These are phyloP conservation scores for Salix brachista DNA, from an alignment of 345 rosid species.

Conservation along the genomic window DNA sequence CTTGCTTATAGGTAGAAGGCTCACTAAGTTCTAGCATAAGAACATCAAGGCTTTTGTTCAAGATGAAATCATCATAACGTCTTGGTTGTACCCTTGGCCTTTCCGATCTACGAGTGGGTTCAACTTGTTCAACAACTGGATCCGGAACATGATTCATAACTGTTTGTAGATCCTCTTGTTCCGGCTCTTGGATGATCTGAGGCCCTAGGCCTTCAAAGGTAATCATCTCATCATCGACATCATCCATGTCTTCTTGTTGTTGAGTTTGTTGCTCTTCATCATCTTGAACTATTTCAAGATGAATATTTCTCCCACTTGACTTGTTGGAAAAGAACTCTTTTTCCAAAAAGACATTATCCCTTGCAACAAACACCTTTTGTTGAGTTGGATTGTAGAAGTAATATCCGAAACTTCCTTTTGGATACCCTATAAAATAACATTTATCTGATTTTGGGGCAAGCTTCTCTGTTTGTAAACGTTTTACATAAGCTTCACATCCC, in stretches of 20 bases:
- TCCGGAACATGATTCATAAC: background rate
- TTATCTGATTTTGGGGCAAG: too few species aligned
- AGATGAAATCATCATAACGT: conserved; percentile 6
- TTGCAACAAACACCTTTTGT: conserved; percentile 4
- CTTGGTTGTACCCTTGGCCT: background rate
- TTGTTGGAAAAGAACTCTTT: background rate
- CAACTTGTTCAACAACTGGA: background rate
- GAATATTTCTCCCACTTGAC: background rate
- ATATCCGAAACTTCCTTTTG: background rate
- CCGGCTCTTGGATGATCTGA: background rate
- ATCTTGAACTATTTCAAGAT: conserved; percentile 5
- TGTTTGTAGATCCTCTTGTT: background rate
- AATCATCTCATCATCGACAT: too few species aligned
- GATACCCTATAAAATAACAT: too few species aligned
- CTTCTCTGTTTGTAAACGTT: background rate
- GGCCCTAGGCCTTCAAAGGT: background rate
- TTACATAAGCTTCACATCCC: conserved; percentile 1
- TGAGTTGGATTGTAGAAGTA: background rate
- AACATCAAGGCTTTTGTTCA: background rate
- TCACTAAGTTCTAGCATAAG: conserved; percentile 7
- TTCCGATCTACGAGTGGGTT: conserved; percentile 4
- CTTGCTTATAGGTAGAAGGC: conserved; percentile 12
- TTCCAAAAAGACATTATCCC: background rate
- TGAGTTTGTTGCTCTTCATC: background rate
- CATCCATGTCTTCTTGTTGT: background rate